Evolutionary conservation across 345 rosid genomes (phyloP).

Genomic region (Brassica incana): DNA sequence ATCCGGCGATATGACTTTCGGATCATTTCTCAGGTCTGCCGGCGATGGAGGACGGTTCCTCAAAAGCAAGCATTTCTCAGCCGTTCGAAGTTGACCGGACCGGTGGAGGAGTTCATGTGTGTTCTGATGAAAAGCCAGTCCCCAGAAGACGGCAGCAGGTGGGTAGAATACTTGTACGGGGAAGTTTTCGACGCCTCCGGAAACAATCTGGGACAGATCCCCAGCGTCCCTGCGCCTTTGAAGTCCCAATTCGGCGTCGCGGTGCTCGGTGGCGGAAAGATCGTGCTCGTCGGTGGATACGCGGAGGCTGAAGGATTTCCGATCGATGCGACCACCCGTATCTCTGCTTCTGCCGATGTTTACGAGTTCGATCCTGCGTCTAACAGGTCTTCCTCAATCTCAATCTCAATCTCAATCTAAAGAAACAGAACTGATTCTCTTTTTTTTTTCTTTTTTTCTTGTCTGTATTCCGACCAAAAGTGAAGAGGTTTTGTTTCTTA

Average conservation of each 20-base stretch:
- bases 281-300: conserved; percentile 55
- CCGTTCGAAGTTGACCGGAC: too few relatives aligned
- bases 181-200: conserved; percentile 70
- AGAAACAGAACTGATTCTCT: too few relatives aligned
- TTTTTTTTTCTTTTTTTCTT: neutral
- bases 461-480: neutral
- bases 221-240: conserved; percentile 69
- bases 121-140: conserved; percentile 57
- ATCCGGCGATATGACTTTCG: conserved; percentile 61
- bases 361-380: conserved; percentile 70
- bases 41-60: conserved; percentile 72
- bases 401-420: too few relatives aligned
- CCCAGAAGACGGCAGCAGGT: conserved; percentile 48
- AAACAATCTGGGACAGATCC: conserved; percentile 51
- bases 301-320: neutral
- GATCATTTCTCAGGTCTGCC: conserved; percentile 64
- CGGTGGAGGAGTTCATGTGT: conserved; percentile 75
- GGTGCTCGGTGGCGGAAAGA: conserved; percentile 62
- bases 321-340: conserved; percentile 27
- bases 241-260: conserved; percentile 74
- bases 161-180: conserved; percentile 48
- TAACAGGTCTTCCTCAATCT: neutral
- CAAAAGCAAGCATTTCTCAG: conserved; percentile 67
- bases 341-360: conserved; percentile 60
- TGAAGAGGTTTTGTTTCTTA: neutral